phyloP scores from a whole-genome alignment of 345 rosid genomes.

The Corchorus olitorius region DNA sequence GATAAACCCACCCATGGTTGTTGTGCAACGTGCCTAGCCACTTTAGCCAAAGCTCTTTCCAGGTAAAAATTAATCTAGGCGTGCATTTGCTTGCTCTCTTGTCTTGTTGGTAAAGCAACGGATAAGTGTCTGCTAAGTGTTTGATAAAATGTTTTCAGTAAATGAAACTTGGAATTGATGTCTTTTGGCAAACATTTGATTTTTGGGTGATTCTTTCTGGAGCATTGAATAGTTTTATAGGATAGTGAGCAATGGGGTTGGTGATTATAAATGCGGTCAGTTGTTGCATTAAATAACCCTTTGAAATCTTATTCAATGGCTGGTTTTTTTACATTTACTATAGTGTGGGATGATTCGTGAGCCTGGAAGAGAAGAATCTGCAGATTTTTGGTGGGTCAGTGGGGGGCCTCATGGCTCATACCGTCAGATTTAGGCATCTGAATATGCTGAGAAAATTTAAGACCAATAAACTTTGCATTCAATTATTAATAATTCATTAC shows the following conservation, averaged over 20 bases:
- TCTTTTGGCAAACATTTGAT: neutral
- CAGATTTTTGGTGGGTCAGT: neutral
- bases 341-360: slow-evolving; percentile 2
- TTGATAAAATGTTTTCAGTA: neutral
- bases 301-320: neutral
- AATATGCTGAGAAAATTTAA: neutral
- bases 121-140: neutral
- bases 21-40: slow-evolving; percentile 21
- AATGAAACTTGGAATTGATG: neutral
- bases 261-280: neutral
- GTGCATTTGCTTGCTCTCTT: slow-evolving; percentile 24
- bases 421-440: neutral
- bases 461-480: neutral
- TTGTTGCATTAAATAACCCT: neutral
- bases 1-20: slow-evolving; percentile 9
- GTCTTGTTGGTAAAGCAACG: slow-evolving; percentile 15
- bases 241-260: neutral
- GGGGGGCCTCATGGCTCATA: neutral
- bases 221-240: neutral
- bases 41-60: slow-evolving; percentile 21
- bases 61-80: slow-evolving; percentile 33
- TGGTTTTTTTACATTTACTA: neutral
- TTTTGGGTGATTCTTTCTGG: neutral
- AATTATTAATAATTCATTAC: neutral
- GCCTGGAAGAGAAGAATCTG: neutral